Percentiles rank a stretch among this genome's conserved stretches.
Evolutionary conservation across 2,329 filamentous ascomycete genomes (phyloP).

Genomic region (Pseudocercospora macadamiae): DNA sequence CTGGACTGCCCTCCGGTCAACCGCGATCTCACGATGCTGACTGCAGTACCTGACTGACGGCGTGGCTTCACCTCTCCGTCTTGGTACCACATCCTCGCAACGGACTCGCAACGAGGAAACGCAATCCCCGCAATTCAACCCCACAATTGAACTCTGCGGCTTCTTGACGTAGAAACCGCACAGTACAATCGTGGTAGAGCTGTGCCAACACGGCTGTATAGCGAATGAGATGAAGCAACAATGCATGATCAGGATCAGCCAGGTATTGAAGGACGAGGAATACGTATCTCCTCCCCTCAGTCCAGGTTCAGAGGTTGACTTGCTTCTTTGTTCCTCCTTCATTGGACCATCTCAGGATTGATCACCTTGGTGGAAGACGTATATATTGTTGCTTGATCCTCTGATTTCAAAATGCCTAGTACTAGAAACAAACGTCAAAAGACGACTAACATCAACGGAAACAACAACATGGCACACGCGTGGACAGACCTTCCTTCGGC

Average conservation of each 20-base stretch:
- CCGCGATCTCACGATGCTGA: constrained; percentile 15
- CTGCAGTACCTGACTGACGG: constrained; percentile 4
- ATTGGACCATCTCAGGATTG: constrained; percentile 8
- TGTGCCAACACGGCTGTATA: background rate
- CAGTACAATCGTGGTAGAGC: background rate
- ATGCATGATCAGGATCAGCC: background rate
- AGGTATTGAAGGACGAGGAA: background rate
- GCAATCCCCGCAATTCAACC: constrained; percentile 2
- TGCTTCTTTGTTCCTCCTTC: constrained; percentile 10
- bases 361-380: constrained; percentile 19
- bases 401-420: constrained; percentile 15
- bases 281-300: constrained; percentile 4
- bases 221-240: background rate
- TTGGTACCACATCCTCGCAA: background rate
- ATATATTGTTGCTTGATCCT: constrained; percentile 6
- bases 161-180: background rate
- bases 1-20: constrained; percentile 15
- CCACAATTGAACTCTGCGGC: background rate
- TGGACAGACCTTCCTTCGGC: constrained; percentile 36
- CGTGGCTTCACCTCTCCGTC: background rate
- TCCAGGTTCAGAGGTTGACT: constrained; percentile 2
- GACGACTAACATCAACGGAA: constrained; percentile 12
- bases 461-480: constrained; percentile 31
- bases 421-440: constrained; percentile 26
- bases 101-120: background rate